phyloP scores from a whole-genome alignment of 116 monocot species.

The Papilionanthe hybrid region DNA sequence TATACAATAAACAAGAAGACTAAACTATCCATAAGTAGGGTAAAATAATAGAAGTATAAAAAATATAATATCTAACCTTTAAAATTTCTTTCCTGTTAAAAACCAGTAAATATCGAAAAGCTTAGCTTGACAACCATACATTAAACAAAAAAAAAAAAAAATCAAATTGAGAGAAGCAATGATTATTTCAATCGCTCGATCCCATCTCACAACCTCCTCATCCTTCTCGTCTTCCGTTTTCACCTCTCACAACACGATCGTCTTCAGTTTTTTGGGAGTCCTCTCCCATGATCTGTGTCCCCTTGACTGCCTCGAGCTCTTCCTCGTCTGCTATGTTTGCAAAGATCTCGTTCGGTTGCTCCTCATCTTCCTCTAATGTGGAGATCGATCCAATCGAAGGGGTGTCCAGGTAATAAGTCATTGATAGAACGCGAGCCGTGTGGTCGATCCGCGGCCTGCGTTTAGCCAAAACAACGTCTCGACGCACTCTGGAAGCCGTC shows the following conservation, averaged over 20 bases:
- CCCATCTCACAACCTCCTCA: constrained; percentile 22
- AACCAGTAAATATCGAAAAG: too few species aligned
- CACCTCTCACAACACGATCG: constrained; percentile 25
- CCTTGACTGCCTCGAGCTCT: constrained; percentile 22
- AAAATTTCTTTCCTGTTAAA: too few species aligned
- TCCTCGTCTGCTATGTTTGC: constrained; percentile 18
- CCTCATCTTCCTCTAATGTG: constrained; percentile 25
- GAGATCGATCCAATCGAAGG: constrained; percentile 20
- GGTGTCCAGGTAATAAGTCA: too few species aligned
- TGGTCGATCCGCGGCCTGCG: too few species aligned
- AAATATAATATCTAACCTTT: too few species aligned
- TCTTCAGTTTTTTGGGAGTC: constrained; percentile 70
- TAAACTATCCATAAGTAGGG: too few species aligned
- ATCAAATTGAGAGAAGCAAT: background rate
- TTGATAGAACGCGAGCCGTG: too few species aligned
- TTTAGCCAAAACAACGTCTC: too few species aligned
- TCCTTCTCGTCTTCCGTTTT: constrained; percentile 20
- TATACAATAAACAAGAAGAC: too few species aligned
- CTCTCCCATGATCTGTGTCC: constrained; percentile 47
- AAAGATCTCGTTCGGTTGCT: constrained; percentile 32
- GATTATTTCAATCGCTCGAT: background rate
- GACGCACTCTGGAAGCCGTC: too few species aligned
- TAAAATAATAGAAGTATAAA: too few species aligned
- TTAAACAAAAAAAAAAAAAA: background rate
- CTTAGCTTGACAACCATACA: too few species aligned